Base-by-base conservation (phyloP, 306 rosid species). In the Albizia julibrissin region DNA sequence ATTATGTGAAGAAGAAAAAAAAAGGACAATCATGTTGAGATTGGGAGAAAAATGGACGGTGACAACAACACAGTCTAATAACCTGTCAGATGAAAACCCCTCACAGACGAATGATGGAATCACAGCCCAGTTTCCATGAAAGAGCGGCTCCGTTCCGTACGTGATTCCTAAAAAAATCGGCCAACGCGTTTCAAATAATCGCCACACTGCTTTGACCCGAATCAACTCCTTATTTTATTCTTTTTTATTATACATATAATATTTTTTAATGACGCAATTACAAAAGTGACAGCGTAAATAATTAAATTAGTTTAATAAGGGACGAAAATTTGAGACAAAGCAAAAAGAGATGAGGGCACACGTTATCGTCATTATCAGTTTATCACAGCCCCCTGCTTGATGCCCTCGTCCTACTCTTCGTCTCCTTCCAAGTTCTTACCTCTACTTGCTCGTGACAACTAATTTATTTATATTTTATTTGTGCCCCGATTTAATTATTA, bases 171-270 rank as follows among this genome's bases (percentile, higher is more conserved):
- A 19, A 33, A 74, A 12, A 52, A 52, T 74, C 78, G 78, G 68
- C 69, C 68, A 11, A 75, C 68, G 69, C 68, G 79, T 34, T 56
- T 56, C 79, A 75, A 75, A 34, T 75, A 56, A 75, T 75, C 69
- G 69, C 69, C 79, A 22, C 8, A 3, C 31, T 19, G 19, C 10
- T 75, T 56, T 56, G 79, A 58, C 79, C 52, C 40, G 22, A 27
- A 27, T 13, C 68, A 1, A 18, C 4, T 49, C 56, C 16, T 7
- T 19, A 0, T 52, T 49, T 49, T 16, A 14, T 49, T 14, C 10
- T 16, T 49, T 49, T 50, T 8, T 11, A 10, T n/a, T 49, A 18
- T 2, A 26, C 31, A 29, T 8, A 19, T 8, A 22, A 24, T 26
- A 27, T 64, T 56, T 31, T n/a, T 19, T 18, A 6, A 75, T 37